Evolutionary conservation across 2,329 filamentous ascomycete genomes (phyloP).

Genomic region (Fusarium citri): DNA sequence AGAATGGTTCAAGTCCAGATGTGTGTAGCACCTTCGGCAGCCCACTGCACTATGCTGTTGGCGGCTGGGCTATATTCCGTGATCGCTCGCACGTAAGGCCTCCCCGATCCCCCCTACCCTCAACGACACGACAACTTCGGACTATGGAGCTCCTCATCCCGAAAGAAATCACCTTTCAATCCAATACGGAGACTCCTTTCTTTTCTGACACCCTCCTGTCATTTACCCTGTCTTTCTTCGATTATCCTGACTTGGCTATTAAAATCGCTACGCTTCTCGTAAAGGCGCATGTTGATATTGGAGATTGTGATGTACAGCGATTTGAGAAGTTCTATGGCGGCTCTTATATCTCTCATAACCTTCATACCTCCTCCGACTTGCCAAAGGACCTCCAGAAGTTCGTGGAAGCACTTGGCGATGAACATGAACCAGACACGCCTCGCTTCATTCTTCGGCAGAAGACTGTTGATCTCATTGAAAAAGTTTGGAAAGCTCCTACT

Average conservation of each 20-base stretch:
- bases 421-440: too few relatives aligned
- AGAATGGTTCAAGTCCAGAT: neutral
- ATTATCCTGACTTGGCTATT: too few relatives aligned
- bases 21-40: neutral
- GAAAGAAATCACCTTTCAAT: accelerated
- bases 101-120: accelerated
- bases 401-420: neutral
- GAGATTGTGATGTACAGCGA: too few relatives aligned
- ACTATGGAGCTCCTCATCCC: neutral
- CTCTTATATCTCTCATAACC: accelerated
- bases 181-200: accelerated
- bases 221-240: accelerated
- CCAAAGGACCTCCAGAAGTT: neutral
- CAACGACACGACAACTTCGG: neutral
- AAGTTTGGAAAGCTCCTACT: neutral
- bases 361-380: accelerated
- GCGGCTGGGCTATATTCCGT: neutral
- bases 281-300: accelerated
- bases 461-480: neutral
- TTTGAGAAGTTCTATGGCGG: neutral
- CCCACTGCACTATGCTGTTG: neutral
- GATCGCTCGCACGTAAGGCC: too few relatives aligned
- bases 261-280: too few relatives aligned
- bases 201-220: neutral
- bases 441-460: neutral